phyloP scores from a whole-genome alignment of 1,284 basidiomycete genomes.

The Ceratobasidium sp. region DNA sequence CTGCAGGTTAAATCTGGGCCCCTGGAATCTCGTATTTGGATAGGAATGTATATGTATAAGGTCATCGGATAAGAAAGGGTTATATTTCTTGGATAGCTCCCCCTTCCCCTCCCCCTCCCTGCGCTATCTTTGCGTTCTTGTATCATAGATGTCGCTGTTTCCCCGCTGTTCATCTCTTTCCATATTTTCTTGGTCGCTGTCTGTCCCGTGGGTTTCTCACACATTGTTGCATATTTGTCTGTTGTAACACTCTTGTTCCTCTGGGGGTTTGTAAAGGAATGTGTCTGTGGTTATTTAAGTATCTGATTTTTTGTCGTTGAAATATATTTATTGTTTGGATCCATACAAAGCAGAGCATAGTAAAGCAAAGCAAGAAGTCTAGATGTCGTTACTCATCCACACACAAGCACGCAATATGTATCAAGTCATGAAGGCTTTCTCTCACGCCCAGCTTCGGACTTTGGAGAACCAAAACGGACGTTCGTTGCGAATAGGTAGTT shows the following conservation, averaged over 20 bases:
- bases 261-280: background rate
- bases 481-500: constrained; percentile 83
- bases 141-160: constrained; percentile 44
- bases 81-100: constrained; percentile 14
- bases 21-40: background rate
- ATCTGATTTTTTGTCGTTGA: background rate
- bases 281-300: constrained; percentile 17
- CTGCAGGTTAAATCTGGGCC: constrained; percentile 65
- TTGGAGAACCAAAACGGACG: constrained; percentile 94
- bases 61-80: background rate
- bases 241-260: constrained; percentile 10
- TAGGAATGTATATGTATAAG: background rate
- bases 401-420: background rate
- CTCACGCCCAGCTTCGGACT: constrained; percentile 61
- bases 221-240: constrained; percentile 20
- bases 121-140: constrained; percentile 26
- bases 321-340: constrained; percentile 28
- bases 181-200: background rate
- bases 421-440: background rate
- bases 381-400: background rate
- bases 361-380: background rate
- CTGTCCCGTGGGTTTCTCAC: background rate
- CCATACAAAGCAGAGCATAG: background rate
- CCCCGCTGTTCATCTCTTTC: constrained; percentile 4
- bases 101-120: background rate